Percentiles rank a stretch among this genome's conserved stretches.
phyloP scores from a whole-genome alignment of 495 filamentous ascomycete species.

The Lepidopterella palustris region DNA sequence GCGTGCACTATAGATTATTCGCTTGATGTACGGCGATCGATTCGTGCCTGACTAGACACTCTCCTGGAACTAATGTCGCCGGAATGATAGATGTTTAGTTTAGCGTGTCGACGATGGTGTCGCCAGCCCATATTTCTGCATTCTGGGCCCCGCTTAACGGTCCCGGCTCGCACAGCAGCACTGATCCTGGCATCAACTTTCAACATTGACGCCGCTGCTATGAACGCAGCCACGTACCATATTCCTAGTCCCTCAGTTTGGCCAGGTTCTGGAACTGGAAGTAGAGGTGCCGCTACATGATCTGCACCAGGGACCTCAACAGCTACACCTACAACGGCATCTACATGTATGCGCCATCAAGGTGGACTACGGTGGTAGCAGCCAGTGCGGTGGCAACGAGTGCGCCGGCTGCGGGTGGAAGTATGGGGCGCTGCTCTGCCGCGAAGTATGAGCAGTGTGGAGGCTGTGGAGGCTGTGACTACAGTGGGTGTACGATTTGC shows the following conservation, averaged over 20 bases:
- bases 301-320: neutral
- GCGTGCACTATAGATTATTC: conserved; percentile 24
- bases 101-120: conserved; percentile 19
- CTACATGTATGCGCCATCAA: neutral
- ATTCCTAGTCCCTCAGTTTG: conserved; percentile 29
- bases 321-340: neutral
- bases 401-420: neutral
- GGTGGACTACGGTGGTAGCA: conserved; percentile 6
- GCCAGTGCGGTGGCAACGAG: conserved; percentile 3
- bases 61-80: conserved; percentile 17
- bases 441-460: conserved; percentile 25
- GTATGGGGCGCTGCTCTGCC: conserved; percentile 1
- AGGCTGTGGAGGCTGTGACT: conserved; percentile 10
- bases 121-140: conserved; percentile 21
- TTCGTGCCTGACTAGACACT: conserved; percentile 30
- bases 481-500: conserved; percentile 21
- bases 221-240: conserved; percentile 20
- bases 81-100: conserved; percentile 24
- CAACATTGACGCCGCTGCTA: conserved; percentile 26
- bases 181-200: conserved; percentile 21
- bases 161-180: conserved; percentile 30
- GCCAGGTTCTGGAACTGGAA: conserved; percentile 7
- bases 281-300: neutral
- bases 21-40: conserved; percentile 24
- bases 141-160: conserved; percentile 23